phyloP scores from a whole-genome alignment of 345 rosid species.

The Syzygium jambos region DNA sequence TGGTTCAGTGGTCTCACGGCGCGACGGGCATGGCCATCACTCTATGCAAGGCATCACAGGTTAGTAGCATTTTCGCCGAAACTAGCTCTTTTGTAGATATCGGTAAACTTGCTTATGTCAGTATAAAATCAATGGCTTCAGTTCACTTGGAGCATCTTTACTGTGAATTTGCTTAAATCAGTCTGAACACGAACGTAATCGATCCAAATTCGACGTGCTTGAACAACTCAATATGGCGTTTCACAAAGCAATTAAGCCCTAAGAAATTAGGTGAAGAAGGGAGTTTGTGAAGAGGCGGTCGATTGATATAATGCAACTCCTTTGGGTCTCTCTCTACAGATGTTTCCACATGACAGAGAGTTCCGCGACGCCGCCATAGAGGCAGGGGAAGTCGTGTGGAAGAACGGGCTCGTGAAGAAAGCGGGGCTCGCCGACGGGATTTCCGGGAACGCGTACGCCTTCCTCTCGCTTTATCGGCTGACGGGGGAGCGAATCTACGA shows the following conservation, averaged over 20 bases:
- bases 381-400: conserved; percentile 98
- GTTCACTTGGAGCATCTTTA: background rate
- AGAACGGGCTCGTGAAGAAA: conserved; percentile 70
- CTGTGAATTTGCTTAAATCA: too few species aligned
- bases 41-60: conserved; percentile 81
- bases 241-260: too few species aligned
- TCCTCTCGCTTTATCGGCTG: conserved; percentile 65
- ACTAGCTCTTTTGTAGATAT: background rate
- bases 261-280: too few species aligned
- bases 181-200: too few species aligned
- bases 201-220: too few species aligned
- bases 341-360: conserved; percentile 58
- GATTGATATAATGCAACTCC: background rate
- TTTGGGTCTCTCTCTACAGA: conserved; percentile 12
- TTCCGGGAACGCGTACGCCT: conserved; percentile 76
- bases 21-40: conserved; percentile 74
- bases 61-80: background rate
- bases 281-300: background rate
- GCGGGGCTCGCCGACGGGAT: conserved; percentile 76
- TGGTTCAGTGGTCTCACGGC: conserved; percentile 92
- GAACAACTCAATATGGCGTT: too few species aligned
- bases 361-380: conserved; percentile 80
- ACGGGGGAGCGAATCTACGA: conserved; percentile 66
- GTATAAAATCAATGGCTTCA: background rate
- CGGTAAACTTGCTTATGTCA: background rate